Evolutionary conservation across 2,329 filamentous ascomycete genomes (phyloP).

Genomic region (Dactylella cylindrospora): DNA sequence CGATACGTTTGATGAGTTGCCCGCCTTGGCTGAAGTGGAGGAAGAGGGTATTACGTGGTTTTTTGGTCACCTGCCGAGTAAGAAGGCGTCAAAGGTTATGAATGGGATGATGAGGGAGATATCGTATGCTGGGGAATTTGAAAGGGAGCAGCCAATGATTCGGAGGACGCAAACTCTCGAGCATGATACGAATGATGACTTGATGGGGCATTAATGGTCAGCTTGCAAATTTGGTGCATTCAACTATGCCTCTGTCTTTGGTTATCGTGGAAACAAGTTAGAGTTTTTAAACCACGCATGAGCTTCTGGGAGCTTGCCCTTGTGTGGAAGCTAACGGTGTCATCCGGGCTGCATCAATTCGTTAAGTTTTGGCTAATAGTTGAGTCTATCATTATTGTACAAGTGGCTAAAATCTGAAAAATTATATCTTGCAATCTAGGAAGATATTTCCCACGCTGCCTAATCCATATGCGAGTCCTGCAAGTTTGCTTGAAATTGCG

Average conservation of each 20-base stretch:
- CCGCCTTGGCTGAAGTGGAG: slow-evolving; percentile 45
- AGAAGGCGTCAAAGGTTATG: slow-evolving; percentile 12
- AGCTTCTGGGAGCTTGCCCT: no score
- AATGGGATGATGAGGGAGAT: slow-evolving; percentile 8
- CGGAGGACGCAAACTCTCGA: slow-evolving; percentile 2
- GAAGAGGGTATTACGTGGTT: slow-evolving; percentile 45
- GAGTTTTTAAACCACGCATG: no score
- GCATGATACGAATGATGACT: slow-evolving; percentile 30
- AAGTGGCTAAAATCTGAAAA: no score
- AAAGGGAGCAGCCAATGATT: neutral
- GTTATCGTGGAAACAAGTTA: no score
- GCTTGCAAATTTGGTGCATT: neutral
- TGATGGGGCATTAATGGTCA: slow-evolving; percentile 1
- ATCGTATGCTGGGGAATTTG: slow-evolving; percentile 20
- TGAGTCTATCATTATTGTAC: no score
- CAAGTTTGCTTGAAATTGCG: no score
- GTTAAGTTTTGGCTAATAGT: neutral
- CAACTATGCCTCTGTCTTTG: no score
- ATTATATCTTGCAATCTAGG: no score
- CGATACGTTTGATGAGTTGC: slow-evolving; percentile 47
- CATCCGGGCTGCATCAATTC: no score
- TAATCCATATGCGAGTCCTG: no score
- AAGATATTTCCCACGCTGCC: no score
- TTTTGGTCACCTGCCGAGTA: slow-evolving; percentile 13
- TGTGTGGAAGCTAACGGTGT: no score